Base-by-base conservation (phyloP, 2,329 filamentous ascomycete species). In the Colletotrichum tanaceti region DNA sequence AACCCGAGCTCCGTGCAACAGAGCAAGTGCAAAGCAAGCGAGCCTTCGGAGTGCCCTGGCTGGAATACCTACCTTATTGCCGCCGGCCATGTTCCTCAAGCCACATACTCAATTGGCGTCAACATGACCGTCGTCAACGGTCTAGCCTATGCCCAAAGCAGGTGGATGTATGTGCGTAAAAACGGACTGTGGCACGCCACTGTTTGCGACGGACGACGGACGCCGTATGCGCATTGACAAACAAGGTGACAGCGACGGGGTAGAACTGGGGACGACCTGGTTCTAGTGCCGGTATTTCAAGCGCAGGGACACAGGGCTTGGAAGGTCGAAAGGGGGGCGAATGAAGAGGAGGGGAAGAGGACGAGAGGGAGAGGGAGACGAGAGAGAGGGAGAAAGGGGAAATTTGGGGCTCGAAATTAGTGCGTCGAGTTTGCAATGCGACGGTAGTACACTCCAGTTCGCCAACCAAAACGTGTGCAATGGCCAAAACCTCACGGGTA, bases 331-430 rank as follows among this genome's bases (percentile, higher is more conserved):
- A 38, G 49, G 63, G 57, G 43, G 14, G 16, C 14, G 3, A 14
- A 28, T 11, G 16, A 5, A n/a, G 18, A 32, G 16, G 16, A 32
- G 4, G 7, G 9, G 46, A 18, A 3, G 14, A 28, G 4, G 14
- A 24, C 24, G 2, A 24, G 24, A 24, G 24, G 24, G 24, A 24
- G 24, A 4, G 24, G 4, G 24, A 24, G 24, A n/a, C n/a, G n/a
- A n/a, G n/a, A 57, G 18, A 49, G 67, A 63, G 63, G 60, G 67
- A 58, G 63, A 67, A 63, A 67, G 60, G 67, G 63, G 63, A 58
- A 63, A 63, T 67, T 69, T 53, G 57, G 63, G 41, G 64, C 53
- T 63, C 54, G 24, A 22, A 38, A 46, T 63, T 58, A 58, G 63
- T 63, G 58, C 22, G 54, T 49, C 46, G 53, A 55, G 57, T 62